These are phyloP conservation scores for Chamaenerion angustifolium DNA, from an alignment of 345 rosid species.

Conservation along the genomic window DNA sequence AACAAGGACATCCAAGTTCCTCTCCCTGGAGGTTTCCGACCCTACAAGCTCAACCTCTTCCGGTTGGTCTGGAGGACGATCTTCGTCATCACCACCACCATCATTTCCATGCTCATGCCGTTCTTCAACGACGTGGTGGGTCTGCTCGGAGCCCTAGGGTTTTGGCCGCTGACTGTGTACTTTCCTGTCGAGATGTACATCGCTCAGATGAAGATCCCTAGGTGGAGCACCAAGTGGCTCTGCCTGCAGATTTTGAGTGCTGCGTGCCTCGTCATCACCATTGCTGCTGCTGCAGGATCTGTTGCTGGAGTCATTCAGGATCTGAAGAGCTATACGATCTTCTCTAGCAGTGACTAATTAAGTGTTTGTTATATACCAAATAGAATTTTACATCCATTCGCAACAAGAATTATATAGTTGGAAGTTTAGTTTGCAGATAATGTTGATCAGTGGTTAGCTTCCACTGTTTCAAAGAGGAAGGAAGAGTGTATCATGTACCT, in stretches of 20 bases:
- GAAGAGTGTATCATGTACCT: no score
- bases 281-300: slow-evolving; percentile 76
- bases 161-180: slow-evolving; percentile 86
- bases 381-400: neutral
- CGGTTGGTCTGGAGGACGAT: slow-evolving; percentile 75
- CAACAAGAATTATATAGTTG: neutral
- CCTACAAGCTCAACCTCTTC: slow-evolving; percentile 50
- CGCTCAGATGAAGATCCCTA: slow-evolving; percentile 46
- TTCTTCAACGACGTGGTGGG: slow-evolving; percentile 79
- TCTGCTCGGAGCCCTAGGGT: slow-evolving; percentile 77
- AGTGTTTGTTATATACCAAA: neutral
- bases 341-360: slow-evolving; percentile 28
- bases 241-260: slow-evolving; percentile 56
- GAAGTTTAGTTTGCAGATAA: neutral
- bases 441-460: no score
- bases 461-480: no score
- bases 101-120: slow-evolving; percentile 77
- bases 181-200: slow-evolving; percentile 92
- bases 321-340: slow-evolving; percentile 62
- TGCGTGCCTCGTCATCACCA: slow-evolving; percentile 54
- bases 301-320: slow-evolving; percentile 52
- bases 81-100: slow-evolving; percentile 55
- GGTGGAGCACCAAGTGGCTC: slow-evolving; percentile 73
- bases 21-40: slow-evolving; percentile 32
- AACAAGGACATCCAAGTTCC: slow-evolving; percentile 40